Conservation (phyloP, 208 protist genomes). For the Leishmania martiniquensis region DNA sequence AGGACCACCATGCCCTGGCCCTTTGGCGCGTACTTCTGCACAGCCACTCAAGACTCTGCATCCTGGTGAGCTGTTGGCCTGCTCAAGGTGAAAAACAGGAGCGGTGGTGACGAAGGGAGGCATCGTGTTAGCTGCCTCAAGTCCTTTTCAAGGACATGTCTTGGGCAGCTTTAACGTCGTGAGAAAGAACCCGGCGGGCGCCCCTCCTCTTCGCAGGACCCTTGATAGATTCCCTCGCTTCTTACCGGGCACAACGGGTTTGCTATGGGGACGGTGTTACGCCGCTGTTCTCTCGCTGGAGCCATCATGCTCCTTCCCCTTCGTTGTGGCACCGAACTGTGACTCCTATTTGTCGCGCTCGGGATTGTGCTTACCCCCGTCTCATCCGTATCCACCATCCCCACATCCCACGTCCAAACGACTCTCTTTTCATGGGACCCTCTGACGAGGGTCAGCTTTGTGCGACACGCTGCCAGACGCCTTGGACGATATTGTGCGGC, state of each 20-base stretch:
- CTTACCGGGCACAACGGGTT: neutral
- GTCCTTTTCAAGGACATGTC: neutral
- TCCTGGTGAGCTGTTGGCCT: neutral
- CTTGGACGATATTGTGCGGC: neutral
- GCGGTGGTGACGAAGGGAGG: neutral
- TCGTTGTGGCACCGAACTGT: neutral
- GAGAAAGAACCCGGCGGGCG: neutral
- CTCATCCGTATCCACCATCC: neutral
- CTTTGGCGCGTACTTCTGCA: no score
- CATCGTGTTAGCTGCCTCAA: neutral
- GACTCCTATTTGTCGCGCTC: no score
- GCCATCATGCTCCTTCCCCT: neutral
- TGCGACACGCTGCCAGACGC: neutral
- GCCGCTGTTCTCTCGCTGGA: neutral
- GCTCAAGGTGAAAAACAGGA: no score
- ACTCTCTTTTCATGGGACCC: neutral
- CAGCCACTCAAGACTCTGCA: no score
- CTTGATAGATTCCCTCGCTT: neutral
- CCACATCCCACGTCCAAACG: neutral
- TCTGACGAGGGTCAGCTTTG: neutral
- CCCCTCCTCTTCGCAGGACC: neutral
- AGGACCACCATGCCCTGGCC: neutral
- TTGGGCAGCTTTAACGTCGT: neutral
- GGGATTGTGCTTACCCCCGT: no score
- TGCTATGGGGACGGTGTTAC: neutral